Evolutionary conservation across 148 eudicot species (phyloP), one percentile per base, ranked within the genome.

Genomic region (Diospyros lotus): DNA sequence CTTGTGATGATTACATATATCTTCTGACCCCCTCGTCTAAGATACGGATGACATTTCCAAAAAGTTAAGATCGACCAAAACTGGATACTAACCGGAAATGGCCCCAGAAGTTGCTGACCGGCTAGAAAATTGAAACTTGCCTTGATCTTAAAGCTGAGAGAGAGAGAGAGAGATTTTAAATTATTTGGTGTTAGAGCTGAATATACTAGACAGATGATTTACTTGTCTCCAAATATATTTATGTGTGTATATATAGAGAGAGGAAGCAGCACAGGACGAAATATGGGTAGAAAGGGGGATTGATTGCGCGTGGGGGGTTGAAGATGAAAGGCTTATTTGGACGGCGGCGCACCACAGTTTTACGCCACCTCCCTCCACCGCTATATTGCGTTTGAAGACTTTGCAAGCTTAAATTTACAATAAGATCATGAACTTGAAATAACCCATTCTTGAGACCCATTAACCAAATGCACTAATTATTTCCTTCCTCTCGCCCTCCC

Each of bases 301-400:
- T 85, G 82, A 88, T 82, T 84, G 86, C 89, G 94, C 92, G 87
- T 89, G 96, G 93, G 91, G 87, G 88, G 89, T 85, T 84, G 83
- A 81, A 28, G 76, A 76, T 73, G 70, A 83, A 85, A 84, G 58
- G 66, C 68, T 76, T 84, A 77, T 87, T 89, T 85, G 92, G 93
- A 82, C 92, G 97, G 94, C 89, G 86, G 86, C 80, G 69, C 81
- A 88, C 82, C 82, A 72, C 79, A 76, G 72, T 84, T 85, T 83
- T 86, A 89, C 91, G 90, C 93, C 90, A 83, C 83, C 88, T 76
- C 83, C 88, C 77, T 74, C 75, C 73, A 76, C 83, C 83, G 82
- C 76, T 70, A 73, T 71, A 71, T 74, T 80, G 73, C 50, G 61
- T 51, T 50, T 65, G 50, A 81, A 72, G 82, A 68, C 69, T 80